Evolutionary conservation across 2,329 filamentous ascomycete species (phyloP).

Genomic region (Akanthomyces uredinophilus): DNA sequence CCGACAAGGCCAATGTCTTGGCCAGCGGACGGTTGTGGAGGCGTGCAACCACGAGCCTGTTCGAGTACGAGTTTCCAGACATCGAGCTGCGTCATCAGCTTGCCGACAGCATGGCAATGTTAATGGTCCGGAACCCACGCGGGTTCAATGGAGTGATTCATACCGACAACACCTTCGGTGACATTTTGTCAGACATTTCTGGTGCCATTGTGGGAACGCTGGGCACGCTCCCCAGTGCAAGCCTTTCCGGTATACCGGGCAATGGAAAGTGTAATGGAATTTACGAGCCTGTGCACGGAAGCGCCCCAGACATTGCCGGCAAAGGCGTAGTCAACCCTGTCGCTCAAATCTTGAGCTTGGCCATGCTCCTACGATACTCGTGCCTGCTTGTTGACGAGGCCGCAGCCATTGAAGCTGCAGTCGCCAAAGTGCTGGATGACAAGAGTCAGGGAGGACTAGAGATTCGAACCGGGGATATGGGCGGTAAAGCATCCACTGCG

Average conservation of each 20-base stretch:
- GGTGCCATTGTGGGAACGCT: slow-evolving; percentile 42
- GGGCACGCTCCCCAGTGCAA: slow-evolving; percentile 41
- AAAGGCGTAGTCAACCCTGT: slow-evolving; percentile 69
- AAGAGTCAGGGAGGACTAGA: slow-evolving; percentile 34
- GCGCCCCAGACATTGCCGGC: slow-evolving; percentile 68
- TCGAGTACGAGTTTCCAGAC: slow-evolving; percentile 38
- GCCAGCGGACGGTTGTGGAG: slow-evolving; percentile 47
- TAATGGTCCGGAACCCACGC: slow-evolving; percentile 43
- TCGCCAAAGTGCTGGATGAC: slow-evolving; percentile 58
- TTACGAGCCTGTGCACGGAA: slow-evolving; percentile 73
- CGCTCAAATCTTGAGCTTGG: slow-evolving; percentile 64
- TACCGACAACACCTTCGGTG: slow-evolving; percentile 44
- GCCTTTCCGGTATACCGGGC: slow-evolving; percentile 37
- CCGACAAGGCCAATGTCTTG: slow-evolving; percentile 50
- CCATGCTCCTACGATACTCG: slow-evolving; percentile 73
- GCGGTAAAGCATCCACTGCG: slow-evolving; percentile 55
- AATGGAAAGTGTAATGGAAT: slow-evolving; percentile 56
- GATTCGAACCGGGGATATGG: slow-evolving; percentile 60
- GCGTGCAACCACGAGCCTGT: slow-evolving; percentile 35
- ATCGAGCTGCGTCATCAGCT: slow-evolving; percentile 41
- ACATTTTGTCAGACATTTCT: slow-evolving; percentile 41
- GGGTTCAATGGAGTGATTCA: slow-evolving; percentile 44
- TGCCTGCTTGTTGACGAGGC: slow-evolving; percentile 58
- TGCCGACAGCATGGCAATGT: slow-evolving; percentile 43
- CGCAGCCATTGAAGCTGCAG: slow-evolving; percentile 58